Conservation (phyloP, 768 basidiomycete genomes). For the Chlorophyllum brunneum region DNA sequence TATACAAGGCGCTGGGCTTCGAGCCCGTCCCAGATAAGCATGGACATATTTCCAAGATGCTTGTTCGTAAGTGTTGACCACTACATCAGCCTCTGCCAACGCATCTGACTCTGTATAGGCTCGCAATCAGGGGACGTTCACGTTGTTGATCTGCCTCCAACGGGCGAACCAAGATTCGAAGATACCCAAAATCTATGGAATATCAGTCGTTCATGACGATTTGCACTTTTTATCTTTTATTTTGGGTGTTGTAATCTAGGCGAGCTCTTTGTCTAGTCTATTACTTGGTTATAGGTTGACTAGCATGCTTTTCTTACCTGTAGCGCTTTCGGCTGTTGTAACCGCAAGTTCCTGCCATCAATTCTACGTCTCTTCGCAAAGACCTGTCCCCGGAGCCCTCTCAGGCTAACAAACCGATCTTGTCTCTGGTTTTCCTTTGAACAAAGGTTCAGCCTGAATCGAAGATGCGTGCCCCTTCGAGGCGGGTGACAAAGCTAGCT, state of each 20-base stretch:
- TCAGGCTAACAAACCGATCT: no score
- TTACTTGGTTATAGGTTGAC: no score
- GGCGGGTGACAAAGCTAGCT: no score
- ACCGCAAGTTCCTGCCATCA: no score
- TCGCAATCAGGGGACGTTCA: constrained; percentile 45
- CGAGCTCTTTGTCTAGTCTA: no score
- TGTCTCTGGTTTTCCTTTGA: no score
- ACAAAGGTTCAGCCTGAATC: no score
- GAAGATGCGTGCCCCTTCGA: no score
- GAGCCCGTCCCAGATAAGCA: constrained; percentile 57
- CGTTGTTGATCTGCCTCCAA: constrained; percentile 30
- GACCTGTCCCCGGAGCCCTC: no score
- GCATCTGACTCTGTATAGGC: constrained; percentile 30
- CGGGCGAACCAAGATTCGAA: constrained; percentile 30
- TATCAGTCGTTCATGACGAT: constrained; percentile 39
- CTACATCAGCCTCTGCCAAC: not conserved
- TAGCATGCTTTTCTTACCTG: no score
- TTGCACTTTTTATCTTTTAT: not conserved
- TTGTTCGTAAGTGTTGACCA: constrained; percentile 53
- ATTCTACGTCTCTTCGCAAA: no score
- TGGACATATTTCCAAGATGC: constrained; percentile 51
- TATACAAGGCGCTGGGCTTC: constrained; percentile 73
- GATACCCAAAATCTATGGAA: constrained; percentile 41
- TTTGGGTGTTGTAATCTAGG: not conserved
- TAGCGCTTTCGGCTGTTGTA: no score